Conservation (phyloP, 2,329 filamentous ascomycete species). For the Colletotrichum sp. region DNA sequence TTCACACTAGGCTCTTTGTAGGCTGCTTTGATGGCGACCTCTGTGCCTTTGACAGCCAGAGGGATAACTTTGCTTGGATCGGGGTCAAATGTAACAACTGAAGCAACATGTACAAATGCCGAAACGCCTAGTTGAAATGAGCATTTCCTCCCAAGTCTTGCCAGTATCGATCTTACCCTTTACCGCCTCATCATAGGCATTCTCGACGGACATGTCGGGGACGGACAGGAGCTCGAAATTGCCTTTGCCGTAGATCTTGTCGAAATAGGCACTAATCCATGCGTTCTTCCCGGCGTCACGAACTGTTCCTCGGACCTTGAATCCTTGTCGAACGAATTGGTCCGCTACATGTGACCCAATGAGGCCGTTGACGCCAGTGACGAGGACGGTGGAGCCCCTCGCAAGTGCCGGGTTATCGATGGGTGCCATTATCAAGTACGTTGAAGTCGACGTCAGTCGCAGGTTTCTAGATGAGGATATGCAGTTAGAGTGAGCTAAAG, state of each 20-base stretch:
- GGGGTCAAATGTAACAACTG: constrained; percentile 33
- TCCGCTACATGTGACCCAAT: constrained; percentile 45
- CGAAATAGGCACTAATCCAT: constrained; percentile 34
- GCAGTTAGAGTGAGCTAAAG: neutral
- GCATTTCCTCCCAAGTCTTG: too few species aligned
- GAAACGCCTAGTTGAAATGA: constrained; percentile 1
- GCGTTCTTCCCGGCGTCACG: constrained; percentile 36
- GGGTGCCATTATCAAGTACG: neutral
- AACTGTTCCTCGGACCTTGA: constrained; percentile 49
- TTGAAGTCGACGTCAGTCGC: accelerated
- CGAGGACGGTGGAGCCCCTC: constrained; percentile 38
- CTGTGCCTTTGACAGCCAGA: constrained; percentile 29
- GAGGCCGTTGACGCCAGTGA: constrained; percentile 47
- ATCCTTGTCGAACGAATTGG: constrained; percentile 42
- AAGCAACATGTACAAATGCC: constrained; percentile 44
- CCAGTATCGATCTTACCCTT: constrained; percentile 23
- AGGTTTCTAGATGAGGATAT: neutral
- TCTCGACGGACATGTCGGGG: constrained; percentile 33
- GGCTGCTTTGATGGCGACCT: constrained; percentile 38
- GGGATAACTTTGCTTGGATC: constrained; percentile 47
- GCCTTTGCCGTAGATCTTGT: constrained; percentile 35
- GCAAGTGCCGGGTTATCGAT: constrained; percentile 22
- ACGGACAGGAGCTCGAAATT: constrained; percentile 38
- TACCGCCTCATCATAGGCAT: constrained; percentile 30
- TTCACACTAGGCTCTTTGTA: constrained; percentile 36